Conservation (phyloP, 371 early-diverging fungal genomes). For the Sporodiniella umbellata region DNA sequence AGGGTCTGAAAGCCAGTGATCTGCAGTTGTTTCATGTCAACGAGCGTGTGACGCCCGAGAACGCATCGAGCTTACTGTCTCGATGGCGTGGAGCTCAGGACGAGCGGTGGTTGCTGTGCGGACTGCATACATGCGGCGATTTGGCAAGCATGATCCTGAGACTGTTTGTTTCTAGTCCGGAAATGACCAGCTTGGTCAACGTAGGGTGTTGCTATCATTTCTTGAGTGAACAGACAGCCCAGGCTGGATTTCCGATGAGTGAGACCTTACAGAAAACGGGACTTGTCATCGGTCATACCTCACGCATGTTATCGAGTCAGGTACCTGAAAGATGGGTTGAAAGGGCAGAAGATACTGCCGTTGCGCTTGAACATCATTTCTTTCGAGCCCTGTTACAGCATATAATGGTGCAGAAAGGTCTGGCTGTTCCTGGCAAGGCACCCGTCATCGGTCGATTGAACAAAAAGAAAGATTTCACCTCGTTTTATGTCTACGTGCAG, state of each 20-base stretch:
- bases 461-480: constrained; percentile 45
- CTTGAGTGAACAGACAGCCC: constrained; percentile 26
- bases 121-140: constrained; percentile 87
- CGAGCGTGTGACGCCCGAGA: constrained; percentile 52
- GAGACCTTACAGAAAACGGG: constrained; percentile 4
- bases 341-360: constrained; percentile 42
- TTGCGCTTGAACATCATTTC: constrained; percentile 68
- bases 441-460: constrained; percentile 61
- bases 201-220: constrained; percentile 90
- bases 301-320: constrained; percentile 83
- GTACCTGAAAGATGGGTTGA: constrained; percentile 76
- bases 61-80: constrained; percentile 41
- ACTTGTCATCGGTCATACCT: constrained; percentile 62
- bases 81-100: constrained; percentile 24
- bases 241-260: constrained; percentile 54
- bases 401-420: constrained; percentile 54
- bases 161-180: constrained; percentile 60
- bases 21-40: constrained; percentile 52
- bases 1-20: constrained; percentile 7
- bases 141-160: constrained; percentile 67
- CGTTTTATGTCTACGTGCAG: constrained; percentile 29
- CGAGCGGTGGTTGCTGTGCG: constrained; percentile 71
- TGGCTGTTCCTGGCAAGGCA: constrained; percentile 43
- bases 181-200: constrained; percentile 66
- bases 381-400: constrained; percentile 69